phyloP scores from a whole-genome alignment of 139 green algal genomes.

The Micractinium conductrix region DNA sequence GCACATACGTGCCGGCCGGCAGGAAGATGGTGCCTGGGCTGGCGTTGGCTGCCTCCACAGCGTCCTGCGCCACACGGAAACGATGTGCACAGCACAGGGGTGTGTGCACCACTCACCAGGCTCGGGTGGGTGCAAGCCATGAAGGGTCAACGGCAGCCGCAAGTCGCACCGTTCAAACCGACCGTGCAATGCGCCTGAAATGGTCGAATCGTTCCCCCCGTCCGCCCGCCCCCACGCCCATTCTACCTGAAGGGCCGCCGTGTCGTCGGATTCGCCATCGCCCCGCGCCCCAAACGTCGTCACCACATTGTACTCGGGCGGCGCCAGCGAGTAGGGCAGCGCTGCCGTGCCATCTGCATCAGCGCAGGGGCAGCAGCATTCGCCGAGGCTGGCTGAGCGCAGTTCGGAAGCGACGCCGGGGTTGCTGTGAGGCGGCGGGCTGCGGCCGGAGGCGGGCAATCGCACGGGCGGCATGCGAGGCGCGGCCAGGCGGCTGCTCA shows the following conservation, averaged over 20 bases:
- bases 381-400: no score
- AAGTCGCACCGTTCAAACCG: neutral
- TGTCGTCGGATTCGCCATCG: conserved; percentile 12
- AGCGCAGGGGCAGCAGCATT: no score
- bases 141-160: neutral
- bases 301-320: neutral
- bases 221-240: no score
- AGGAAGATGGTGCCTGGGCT: neutral
- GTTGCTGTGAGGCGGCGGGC: no score
- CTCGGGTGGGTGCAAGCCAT: no score
- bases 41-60: neutral
- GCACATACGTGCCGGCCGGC: conserved; percentile 9
- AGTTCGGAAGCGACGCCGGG: no score
- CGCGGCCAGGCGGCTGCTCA: no score
- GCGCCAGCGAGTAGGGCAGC: neutral
- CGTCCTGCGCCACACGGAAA: neutral
- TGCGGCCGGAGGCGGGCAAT: no score
- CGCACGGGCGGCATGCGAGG: no score
- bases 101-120: no score
- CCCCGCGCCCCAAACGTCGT: conserved; percentile 1
- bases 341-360: conserved; percentile 7
- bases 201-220: neutral
- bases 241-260: conserved; percentile 25
- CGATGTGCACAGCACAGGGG: neutral
- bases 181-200: no score